Base-by-base conservation (phyloP, 345 rosid genomes). In the Ceriops zippeliana region DNA sequence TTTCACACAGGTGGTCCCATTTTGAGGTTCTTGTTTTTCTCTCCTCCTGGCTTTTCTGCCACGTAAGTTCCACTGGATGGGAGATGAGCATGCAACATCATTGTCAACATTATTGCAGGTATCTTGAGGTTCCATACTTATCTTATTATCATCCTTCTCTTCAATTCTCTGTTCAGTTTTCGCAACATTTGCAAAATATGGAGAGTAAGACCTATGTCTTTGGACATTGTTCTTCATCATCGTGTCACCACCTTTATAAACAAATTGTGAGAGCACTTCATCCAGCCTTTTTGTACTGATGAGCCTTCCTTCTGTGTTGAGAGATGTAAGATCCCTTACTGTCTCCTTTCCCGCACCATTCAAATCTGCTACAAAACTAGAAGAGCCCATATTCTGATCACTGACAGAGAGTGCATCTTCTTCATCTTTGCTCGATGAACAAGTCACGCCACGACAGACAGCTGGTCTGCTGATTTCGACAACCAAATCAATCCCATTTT, bases 211-310 rank as follows among this genome's bases (percentile, higher is more conserved):
- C 51, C 13, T 42, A 11, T 42, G 35, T 46, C 32, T 31, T 7
- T 63, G 24, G 5, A 4, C 27, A 65, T 4, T 52, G 1, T 34
- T 66, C 22, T 34, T 52, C 47, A n/a, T 17, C 60, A 58, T 59
- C 47, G 28, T 9, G 31, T 47, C 8, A 32, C 37, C 32, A 16
- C 65, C 17, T 66, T 61, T 31, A 37, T 68, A 79, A 3, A 32
- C 49, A 11, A 38, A 68, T 26, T 68, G 72, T 32, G 79, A 53
- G 54, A 67, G 62, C 69, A 71, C 66, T 2, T 58, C 62, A 2
- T 71, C 82, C 32, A 74, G 53, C 46, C 52, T 63, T 30, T 4
- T 52, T 42, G 49, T 13, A 13, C 17, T 3, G 4, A 42, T 15
- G 17, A 15, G 17, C 3, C 49, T 13, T 15, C 49, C 49, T 42